Evolutionary conservation across 2,329 filamentous ascomycete species (phyloP), one percentile per base, ranked within the genome.

Genomic region (Aspergillus quadrilineatus): DNA sequence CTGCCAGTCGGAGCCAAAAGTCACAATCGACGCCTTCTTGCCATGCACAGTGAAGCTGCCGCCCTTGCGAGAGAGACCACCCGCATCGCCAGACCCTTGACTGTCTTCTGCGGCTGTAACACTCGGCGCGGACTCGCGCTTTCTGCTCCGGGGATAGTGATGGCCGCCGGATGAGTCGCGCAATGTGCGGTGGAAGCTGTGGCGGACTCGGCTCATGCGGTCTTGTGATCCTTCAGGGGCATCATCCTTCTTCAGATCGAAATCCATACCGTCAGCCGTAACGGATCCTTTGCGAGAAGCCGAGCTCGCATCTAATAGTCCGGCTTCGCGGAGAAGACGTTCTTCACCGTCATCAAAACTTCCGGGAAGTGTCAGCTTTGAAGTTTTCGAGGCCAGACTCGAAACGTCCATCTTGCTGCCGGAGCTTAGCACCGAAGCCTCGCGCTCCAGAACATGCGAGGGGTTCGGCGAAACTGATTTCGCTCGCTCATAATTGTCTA

Each of bases 11-110:
- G 87, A 86, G 7, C 92, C 92, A 70, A 99, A 95, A n/a, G 90
- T 95, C 64, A 99, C 90, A 55, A 99, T 90, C 1, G 92, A 96
- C 2, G 94, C 94, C 74, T 99, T 97, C 79, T 97, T 99, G 59
- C 94, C 93, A 68, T 99, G 94, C 4, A 99, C 87, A 4, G 94
- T 96, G 72, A 99, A 99, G 66, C 90, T 96, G 4, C 91, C 91
- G 10, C 89, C 85, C 10, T 89, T 88, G 47, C 94, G 86, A 6
- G 89, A 80, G 10, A 99, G 80, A 9, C 89, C 86, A 63, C 90
- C 89, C 37, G 69, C 89, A 78, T 75, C 82, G 66, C 58, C 56
- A n/a, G 64, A 57, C 15, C 60, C 72, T 68, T 67, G 72, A 48
- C 67, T 77, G 15, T 84, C 83, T 34, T 85, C 83, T 9, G 74